Evolutionary conservation across 129 eudicot species (phyloP), one percentile per base, ranked within the genome.

Genomic region (Calendula officinalis): DNA sequence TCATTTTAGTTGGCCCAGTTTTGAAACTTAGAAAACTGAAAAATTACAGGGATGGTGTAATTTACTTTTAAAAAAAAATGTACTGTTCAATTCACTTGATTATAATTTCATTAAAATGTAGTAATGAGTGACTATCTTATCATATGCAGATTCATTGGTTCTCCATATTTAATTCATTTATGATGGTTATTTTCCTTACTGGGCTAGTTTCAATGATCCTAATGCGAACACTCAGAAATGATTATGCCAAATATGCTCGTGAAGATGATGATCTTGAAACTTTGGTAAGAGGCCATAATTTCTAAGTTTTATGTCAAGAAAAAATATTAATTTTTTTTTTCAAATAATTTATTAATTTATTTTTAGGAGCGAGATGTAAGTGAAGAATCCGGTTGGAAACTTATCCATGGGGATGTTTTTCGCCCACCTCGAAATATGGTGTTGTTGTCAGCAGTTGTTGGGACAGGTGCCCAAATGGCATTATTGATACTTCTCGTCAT

Each of bases 331-430:
- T 22, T 22, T 22, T 22, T 22, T 22, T 22, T 22, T 22, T 2
- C 30, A 22, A 22, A 22, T 22, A 22, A 22, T 22, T 22, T 22
- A 32, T 17, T 32, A 42, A 52, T 37, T 79, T 58, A 5, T 42
- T 34, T 63, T 16, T 77, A 90, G 97, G 95, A 90, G 80, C 83
- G 94, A 67, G 97, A 90, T 75, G 97, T 82, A 7, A 86, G 81
- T 68, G 97, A 90, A 74, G 97, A 90, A 78, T 90, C 95, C 59
- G 97, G 97, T 64, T 90, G 97, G 97, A 90, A 90, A 64, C 89
- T 90, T 75, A 95, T 86, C 50, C 95, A 86, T 58, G 97, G 97
- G 22, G 97, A 90, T 73, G 94, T 86, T 37, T 90, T 86, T 62
- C 83, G 90, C 64, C 82, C 97, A 60, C 92, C 97, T 53, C 86